Evolutionary conservation across 805 yeast genomes (phyloP), one percentile per base, ranked within the genome.

Genomic region (Myxozyma geophila): DNA sequence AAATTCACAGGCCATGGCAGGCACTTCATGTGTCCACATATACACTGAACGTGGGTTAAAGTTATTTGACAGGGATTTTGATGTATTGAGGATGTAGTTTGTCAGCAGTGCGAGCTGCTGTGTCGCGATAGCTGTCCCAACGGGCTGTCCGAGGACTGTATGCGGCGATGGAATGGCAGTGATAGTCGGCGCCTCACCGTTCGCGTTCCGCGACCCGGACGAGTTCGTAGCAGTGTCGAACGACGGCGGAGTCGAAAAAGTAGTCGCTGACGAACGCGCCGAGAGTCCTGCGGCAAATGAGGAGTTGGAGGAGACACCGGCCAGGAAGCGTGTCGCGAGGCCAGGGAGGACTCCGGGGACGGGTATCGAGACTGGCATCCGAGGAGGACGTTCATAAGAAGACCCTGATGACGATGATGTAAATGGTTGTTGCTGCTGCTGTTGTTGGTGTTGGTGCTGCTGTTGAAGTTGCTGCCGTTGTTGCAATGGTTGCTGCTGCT

Each of bases 1-100:
- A 37, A 56, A 59, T 51, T 64, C 62, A 50, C 64, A 64, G 2
- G 69, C 69, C 66, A 64, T 54, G 15, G 63, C 56, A 9, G 69
- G 69, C 50, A 66, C 66, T 21, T 66, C 68, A 39, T 60, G 66
- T 5, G 66, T 67, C 69, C 69, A 66, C 66, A 64, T 61, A 28
- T 64, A 64, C n/a, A 64, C 66, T 12, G 68, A 64, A 9, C 68
- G 54, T 37, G 68, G 63, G 50, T 60, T 64, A 41, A 54, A 64
- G 36, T 64, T 64, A 46, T 64, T 64, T 7, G 68, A 64, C 15
- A 64, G 46, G 8, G 60, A 44, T 33, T 64, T 64, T 7, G 65
- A 56, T 7, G 68, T 64, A 55, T 64, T 64, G 36, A 64, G 56
- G 17, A 62, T 64, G 43, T 62, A 64, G 39, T 64, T 64, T 12